A percentile compares a stretch with the other conserved stretches of the same genome.
These are phyloP conservation scores for Groenewaldozyma tartarivorans DNA, from an alignment of 805 yeast genomes.

Conservation along the genomic window DNA sequence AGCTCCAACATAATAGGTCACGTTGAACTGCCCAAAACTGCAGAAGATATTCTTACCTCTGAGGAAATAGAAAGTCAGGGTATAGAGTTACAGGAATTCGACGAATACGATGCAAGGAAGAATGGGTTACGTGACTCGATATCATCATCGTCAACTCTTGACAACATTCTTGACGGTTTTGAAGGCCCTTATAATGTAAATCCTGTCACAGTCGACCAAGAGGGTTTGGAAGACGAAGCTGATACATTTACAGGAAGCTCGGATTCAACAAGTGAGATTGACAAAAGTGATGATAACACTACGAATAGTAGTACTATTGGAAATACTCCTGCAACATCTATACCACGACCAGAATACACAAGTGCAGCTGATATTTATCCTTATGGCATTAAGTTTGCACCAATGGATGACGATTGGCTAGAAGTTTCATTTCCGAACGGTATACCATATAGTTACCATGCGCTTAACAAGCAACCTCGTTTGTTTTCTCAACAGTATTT, in stretches of 20 bases:
- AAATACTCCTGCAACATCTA: not conserved
- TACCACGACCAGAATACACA: no score
- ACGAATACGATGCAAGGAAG: not conserved
- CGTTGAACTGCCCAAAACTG: no score
- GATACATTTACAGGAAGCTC: not conserved
- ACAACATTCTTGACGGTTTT: conserved; percentile 19
- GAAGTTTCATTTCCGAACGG: conserved; percentile 9
- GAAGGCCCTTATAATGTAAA: conserved; percentile 1
- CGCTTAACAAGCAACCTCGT: not conserved
- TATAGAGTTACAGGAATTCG: conserved; percentile 6
- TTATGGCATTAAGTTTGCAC: conserved; percentile 8
- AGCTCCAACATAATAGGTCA: no score
- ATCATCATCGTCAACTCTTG: conserved; percentile 20
- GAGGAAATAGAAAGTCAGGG: no score
- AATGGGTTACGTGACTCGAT: not conserved
- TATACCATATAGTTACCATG: not conserved
- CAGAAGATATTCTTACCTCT: no score
- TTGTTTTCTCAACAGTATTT: conserved; percentile 4
- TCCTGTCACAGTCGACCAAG: not conserved
- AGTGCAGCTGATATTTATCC: not conserved
- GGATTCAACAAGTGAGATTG: not conserved
- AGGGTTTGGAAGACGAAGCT: not conserved
- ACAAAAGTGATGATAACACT: not conserved
- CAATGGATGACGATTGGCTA: conserved; percentile 20
- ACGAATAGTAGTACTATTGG: not conserved